Conservation (phyloP, 192 early-diverging fungal genomes). For the Podila clonocystis region DNA sequence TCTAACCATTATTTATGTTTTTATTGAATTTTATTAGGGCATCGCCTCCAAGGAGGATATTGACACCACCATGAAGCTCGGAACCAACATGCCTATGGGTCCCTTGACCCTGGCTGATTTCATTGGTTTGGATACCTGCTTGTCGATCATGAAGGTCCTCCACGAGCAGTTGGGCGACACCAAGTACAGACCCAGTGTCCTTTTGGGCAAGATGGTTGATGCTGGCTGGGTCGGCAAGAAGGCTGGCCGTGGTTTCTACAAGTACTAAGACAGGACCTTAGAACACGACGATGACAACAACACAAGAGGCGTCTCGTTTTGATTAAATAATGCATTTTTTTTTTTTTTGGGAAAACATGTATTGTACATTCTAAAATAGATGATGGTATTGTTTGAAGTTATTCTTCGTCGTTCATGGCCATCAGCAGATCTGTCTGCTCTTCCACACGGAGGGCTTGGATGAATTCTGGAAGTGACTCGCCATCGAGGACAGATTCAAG, state of each 20-base stretch:
- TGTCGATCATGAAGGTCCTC: conserved; percentile 96
- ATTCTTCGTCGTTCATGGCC: conserved; percentile 45
- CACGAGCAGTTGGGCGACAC: conserved; percentile 91
- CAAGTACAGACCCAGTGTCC: conserved; percentile 93
- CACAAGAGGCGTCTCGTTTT: neutral
- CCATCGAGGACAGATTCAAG: conserved; percentile 74
- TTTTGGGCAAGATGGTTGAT: conserved; percentile 95
- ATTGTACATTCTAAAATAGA: neutral
- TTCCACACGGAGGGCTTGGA: conserved; percentile 35
- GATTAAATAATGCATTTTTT: neutral
- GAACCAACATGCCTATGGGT: conserved; percentile 98
- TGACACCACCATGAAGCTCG: conserved; percentile 98
- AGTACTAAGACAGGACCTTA: conserved; percentile 58
- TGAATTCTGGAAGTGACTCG: conserved; percentile 52
- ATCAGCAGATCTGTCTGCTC: conserved; percentile 46
- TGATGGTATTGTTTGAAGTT: neutral
- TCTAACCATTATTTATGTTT: neutral
- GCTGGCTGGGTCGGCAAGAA: conserved; percentile 98
- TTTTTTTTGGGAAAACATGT: neutral
- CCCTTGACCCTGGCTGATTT: conserved; percentile 97
- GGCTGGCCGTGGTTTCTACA: conserved; percentile 89
- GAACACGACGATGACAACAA: neutral
- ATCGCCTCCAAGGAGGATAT: conserved; percentile 94
- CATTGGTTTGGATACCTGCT: conserved; percentile 97
- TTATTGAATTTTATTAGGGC: conserved; percentile 59